phyloP scores from a whole-genome alignment of 805 yeast genomes.

The Ascoidea asiatica region DNA sequence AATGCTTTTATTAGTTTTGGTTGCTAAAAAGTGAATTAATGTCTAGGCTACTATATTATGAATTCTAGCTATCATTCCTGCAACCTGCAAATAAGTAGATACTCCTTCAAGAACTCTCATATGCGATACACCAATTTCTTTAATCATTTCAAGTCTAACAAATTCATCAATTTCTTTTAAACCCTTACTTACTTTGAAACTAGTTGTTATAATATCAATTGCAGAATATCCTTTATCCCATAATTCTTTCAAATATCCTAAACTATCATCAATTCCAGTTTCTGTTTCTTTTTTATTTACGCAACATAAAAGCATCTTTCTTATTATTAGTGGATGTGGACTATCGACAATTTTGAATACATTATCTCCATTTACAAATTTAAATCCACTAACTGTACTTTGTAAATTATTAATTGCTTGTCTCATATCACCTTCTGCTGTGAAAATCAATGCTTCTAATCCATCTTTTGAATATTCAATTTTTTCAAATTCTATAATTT shows the following conservation, averaged over 20 bases:
- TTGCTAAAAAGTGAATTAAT: too few species aligned
- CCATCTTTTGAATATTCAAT: slow-evolving; percentile 83
- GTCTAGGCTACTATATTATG: too few species aligned
- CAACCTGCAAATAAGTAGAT: slow-evolving; percentile 70
- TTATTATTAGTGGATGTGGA: slow-evolving; percentile 85
- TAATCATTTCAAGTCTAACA: slow-evolving; percentile 59
- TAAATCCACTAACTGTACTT: slow-evolving; percentile 89
- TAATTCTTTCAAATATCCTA: slow-evolving; percentile 47
- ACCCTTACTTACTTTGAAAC: slow-evolving; percentile 78
- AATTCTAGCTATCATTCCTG: slow-evolving; percentile 63
- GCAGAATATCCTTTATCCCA: slow-evolving; percentile 92
- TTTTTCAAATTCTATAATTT: slow-evolving; percentile 54
- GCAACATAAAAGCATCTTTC: slow-evolving; percentile 47
- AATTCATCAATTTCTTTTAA: slow-evolving; percentile 56
- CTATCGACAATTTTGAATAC: slow-evolving; percentile 93
- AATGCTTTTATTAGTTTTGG: too few species aligned
- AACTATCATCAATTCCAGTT: slow-evolving; percentile 47
- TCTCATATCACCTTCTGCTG: slow-evolving; percentile 98
- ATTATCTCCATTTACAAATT: slow-evolving; percentile 78
- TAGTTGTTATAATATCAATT: slow-evolving; percentile 81
- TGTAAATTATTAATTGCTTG: slow-evolving; percentile 93
- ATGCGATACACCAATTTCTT: slow-evolving; percentile 82
- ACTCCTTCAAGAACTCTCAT: slow-evolving; percentile 93
- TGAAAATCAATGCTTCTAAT: slow-evolving; percentile 78
- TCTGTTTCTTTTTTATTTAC: slow-evolving; percentile 13